Evolutionary conservation across 169 alveolate species (phyloP).

Genomic region (Plasmodium billcollinsi): DNA sequence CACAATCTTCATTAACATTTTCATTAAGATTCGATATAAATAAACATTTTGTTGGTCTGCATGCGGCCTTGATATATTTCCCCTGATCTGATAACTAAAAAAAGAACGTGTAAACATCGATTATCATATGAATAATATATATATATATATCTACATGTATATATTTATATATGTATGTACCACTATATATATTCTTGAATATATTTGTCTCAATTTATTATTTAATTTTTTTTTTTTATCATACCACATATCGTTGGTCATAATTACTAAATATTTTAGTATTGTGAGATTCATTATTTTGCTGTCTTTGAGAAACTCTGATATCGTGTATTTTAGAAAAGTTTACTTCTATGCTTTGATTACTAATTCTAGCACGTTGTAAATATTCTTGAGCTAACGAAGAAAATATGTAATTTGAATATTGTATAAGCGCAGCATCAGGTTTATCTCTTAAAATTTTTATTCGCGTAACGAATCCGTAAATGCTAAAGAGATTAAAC

Average conservation of each 20-base stretch:
- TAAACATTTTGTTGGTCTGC: conserved; percentile 81
- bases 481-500: conserved; percentile 82
- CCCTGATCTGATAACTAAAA: conserved; percentile 77
- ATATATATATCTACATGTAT: neutral
- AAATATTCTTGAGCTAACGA: conserved; percentile 79
- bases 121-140: neutral
- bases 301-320: conserved; percentile 56
- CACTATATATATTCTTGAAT: too few relatives aligned
- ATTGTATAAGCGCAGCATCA: conserved; percentile 85
- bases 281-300: conserved; percentile 39
- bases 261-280: conserved; percentile 55
- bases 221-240: neutral
- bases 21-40: conserved; percentile 82
- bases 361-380: conserved; percentile 68
- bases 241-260: conserved; percentile 63
- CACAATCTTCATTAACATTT: conserved; percentile 78
- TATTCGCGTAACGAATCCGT: conserved; percentile 81
- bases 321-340: conserved; percentile 81
- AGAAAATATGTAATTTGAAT: conserved; percentile 79
- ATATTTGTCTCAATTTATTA: neutral
- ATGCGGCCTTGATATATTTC: conserved; percentile 82
- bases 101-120: neutral
- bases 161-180: conserved; percentile 2
- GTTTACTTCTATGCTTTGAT: conserved; percentile 76
- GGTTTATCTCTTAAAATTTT: conserved; percentile 83